These are phyloP conservation scores for Metschnikowia santaceciliae DNA, from an alignment of 805 yeast genomes.

Conservation along the genomic window DNA sequence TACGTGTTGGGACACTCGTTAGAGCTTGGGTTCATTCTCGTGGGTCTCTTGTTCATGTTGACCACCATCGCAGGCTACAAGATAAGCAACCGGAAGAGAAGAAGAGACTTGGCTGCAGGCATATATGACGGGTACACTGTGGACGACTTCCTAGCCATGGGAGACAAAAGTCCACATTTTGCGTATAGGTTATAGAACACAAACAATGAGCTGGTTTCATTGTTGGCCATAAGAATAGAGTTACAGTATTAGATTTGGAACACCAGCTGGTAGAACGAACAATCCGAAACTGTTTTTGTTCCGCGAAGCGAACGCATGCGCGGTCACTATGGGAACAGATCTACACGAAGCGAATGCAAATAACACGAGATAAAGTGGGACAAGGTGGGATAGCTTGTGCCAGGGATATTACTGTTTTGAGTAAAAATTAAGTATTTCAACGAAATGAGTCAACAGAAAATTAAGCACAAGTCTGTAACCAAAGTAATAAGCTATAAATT, in stretches of 20 bases:
- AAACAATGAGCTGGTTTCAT: constrained; percentile 1
- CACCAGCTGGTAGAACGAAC: too few relatives aligned
- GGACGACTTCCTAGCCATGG: constrained; percentile 32
- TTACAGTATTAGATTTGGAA: background rate
- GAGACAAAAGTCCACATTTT: constrained; percentile 41
- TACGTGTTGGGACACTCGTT: constrained; percentile 30
- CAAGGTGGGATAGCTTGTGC: too few relatives aligned
- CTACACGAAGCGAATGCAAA: too few relatives aligned
- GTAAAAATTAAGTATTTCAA: too few relatives aligned
- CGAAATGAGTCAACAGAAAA: too few relatives aligned
- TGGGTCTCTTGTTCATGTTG: constrained; percentile 27
- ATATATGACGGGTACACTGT: constrained; percentile 24
- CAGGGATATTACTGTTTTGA: too few relatives aligned
- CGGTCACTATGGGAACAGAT: too few relatives aligned
- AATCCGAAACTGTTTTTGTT: background rate
- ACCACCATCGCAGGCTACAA: constrained; percentile 22
- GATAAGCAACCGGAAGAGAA: constrained; percentile 20
- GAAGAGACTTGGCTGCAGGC: constrained; percentile 18
- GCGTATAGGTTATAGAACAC: constrained; percentile 20
- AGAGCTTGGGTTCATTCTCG: constrained; percentile 27
- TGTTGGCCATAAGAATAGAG: background rate
- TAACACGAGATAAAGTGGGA: too few relatives aligned
- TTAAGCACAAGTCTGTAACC: too few relatives aligned
- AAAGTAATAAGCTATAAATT: too few relatives aligned
- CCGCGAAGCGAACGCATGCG: background rate